Percentiles rank a stretch among this genome's conserved stretches.
Evolutionary conservation across 345 rosid genomes (phyloP).

Genomic region (Passiflora organensis): DNA sequence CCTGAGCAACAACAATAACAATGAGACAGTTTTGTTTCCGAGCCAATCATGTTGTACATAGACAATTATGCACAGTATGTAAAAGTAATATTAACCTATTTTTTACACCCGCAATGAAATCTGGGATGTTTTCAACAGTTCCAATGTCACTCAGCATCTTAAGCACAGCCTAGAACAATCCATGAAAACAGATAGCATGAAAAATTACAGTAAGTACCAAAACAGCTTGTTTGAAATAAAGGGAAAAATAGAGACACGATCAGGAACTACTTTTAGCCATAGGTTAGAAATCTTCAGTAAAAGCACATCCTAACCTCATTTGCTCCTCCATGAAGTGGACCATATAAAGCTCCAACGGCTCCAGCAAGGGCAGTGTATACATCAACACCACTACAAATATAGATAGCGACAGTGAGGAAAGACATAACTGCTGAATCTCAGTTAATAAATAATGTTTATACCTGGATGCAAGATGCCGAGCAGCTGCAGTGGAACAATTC

Average conservation of each 20-base stretch:
- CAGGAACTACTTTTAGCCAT: no score
- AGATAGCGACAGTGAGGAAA: conserved; percentile 1
- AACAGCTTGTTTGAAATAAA: not conserved
- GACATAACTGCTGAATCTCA: conserved; percentile 2
- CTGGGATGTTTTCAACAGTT: conserved; percentile 85
- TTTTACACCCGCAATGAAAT: conserved; percentile 88
- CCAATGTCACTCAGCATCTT: conserved; percentile 95
- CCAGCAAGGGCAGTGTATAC: conserved; percentile 91
- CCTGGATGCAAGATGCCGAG: conserved; percentile 98
- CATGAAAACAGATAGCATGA: conserved; percentile 4
- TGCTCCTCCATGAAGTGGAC: conserved; percentile 99
- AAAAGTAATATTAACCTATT: conserved; percentile 49
- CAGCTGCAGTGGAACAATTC: conserved; percentile 96
- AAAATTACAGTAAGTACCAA: not conserved
- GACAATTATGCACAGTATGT: not conserved
- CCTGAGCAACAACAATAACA: conserved; percentile 31
- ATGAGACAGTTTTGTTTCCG: not conserved
- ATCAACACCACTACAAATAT: conserved; percentile 73
- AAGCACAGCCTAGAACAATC: conserved; percentile 75
- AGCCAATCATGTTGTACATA: not conserved
- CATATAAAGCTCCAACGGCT: conserved; percentile 94
- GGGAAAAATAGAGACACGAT: no score
- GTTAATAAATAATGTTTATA: conserved; percentile 20
- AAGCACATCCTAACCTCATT: conserved; percentile 64
- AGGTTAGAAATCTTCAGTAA: not conserved